Percentiles rank a stretch among this genome's conserved stretches.
Conservation (phyloP, 768 basidiomycete species). For the Rhizopogon vulgaris region DNA sequence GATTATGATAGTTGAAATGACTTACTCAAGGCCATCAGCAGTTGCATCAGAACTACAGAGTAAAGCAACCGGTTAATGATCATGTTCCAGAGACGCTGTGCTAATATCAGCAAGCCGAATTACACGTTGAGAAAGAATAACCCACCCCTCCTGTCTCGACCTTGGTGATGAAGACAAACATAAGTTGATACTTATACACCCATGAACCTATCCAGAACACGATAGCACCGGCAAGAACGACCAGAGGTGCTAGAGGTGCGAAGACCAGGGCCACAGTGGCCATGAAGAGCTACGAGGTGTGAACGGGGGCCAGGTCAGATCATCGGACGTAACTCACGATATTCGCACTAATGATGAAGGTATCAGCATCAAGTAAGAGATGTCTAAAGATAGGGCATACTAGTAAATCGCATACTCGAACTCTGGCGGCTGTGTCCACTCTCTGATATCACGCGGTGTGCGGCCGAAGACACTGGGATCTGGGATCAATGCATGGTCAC, state of each 20-base stretch:
- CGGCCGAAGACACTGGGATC: slow-evolving; percentile 66
- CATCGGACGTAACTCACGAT: slow-evolving; percentile 34
- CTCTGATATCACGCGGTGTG: slow-evolving; percentile 84
- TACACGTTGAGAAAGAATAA: slow-evolving; percentile 10
- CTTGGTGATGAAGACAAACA: slow-evolving; percentile 87
- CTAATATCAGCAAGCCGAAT: slow-evolving; percentile 3
- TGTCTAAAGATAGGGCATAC: slow-evolving; percentile 34
- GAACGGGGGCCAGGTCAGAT: neutral
- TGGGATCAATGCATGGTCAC: slow-evolving; percentile 1
- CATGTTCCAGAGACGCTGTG: slow-evolving; percentile 89
- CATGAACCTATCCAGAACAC: slow-evolving; percentile 86
- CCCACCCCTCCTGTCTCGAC: slow-evolving; percentile 92
- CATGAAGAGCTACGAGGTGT: slow-evolving; percentile 63
- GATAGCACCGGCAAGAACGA: slow-evolving; percentile 71
- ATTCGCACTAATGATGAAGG: slow-evolving; percentile 39
- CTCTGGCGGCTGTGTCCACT: slow-evolving; percentile 86
- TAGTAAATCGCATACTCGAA: slow-evolving; percentile 86
- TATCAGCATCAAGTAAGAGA: neutral
- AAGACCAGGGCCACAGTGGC: slow-evolving; percentile 92
- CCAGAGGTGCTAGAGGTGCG: slow-evolving; percentile 89
- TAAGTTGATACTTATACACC: slow-evolving; percentile 95
- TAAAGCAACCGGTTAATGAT: slow-evolving; percentile 82
- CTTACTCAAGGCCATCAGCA: slow-evolving; percentile 82
- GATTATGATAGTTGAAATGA: slow-evolving; percentile 5
- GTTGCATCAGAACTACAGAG: slow-evolving; percentile 81